Evolutionary conservation across 2,329 filamentous ascomycete genomes (phyloP).

Genomic region (Periconia macrospinosa): DNA sequence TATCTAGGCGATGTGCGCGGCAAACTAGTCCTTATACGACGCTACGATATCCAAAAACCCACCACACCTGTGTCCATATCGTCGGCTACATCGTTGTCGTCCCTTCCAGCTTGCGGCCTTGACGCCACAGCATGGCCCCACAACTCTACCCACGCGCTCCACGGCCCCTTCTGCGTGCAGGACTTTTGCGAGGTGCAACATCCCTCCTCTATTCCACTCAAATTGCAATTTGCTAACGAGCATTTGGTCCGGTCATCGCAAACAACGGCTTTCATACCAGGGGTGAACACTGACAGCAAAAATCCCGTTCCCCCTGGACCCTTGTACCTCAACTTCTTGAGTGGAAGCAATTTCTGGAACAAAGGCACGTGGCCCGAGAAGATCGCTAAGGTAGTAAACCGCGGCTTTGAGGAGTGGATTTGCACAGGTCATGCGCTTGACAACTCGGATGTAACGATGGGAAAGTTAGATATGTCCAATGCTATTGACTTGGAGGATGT

Average conservation of each 20-base stretch:
- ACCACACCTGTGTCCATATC: conserved; percentile 43
- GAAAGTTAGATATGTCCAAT: not conserved
- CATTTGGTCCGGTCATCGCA: conserved; percentile 72
- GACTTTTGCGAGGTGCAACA: conserved; percentile 91
- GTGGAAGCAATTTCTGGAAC: conserved; percentile 92
- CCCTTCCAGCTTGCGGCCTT: conserved; percentile 52
- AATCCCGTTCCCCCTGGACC: conserved; percentile 57
- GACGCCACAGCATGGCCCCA: conserved; percentile 75
- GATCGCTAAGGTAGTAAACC: conserved; percentile 86
- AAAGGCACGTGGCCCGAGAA: conserved; percentile 89
- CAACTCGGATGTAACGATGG: conserved; percentile 3
- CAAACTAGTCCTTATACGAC: conserved; percentile 80
- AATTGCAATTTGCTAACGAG: conserved; percentile 72
- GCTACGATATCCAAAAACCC: conserved; percentile 64
- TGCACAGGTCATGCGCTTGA: conserved; percentile 54
- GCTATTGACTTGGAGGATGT: conserved; percentile 24
- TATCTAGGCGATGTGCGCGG: conserved; percentile 77
- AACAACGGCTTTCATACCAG: conserved; percentile 41
- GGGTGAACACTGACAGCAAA: conserved; percentile 40
- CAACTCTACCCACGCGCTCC: conserved; percentile 77
- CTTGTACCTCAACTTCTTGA: conserved; percentile 88
- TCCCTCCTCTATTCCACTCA: conserved; percentile 74
- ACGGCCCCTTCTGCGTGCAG: conserved; percentile 80
- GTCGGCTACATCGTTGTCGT: not conserved
- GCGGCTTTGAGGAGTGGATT: conserved; percentile 65